Percentiles rank a stretch among this genome's conserved stretches.
phyloP scores from a whole-genome alignment of 1,284 basidiomycete species.

The Chalciporus sp. region DNA sequence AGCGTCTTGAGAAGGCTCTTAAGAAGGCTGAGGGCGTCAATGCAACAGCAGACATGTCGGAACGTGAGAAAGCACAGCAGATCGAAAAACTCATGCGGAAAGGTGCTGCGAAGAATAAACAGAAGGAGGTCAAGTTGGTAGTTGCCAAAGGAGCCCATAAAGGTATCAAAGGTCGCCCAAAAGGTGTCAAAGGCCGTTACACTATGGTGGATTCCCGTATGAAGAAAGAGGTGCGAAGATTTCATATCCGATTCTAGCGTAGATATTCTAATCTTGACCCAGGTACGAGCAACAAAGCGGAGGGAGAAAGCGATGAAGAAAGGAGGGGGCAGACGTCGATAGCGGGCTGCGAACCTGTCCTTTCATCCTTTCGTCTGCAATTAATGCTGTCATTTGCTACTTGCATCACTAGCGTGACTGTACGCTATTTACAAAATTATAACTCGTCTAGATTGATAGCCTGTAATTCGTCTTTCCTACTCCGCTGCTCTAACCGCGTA shows the following conservation, averaged over 20 bases:
- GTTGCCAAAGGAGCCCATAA: constrained; percentile 92
- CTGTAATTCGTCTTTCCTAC: constrained; percentile 12
- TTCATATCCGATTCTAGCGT: not conserved
- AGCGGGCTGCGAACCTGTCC: not conserved
- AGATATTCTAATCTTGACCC: constrained; percentile 9
- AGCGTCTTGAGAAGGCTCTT: constrained; percentile 89
- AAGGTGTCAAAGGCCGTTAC: constrained; percentile 93
- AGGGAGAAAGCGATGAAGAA: constrained; percentile 68
- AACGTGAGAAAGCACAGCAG: constrained; percentile 92
- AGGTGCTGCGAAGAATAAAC: constrained; percentile 72
- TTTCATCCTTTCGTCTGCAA: constrained; percentile 4
- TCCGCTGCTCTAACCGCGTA: constrained; percentile 22
- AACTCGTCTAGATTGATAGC: constrained; percentile 12
- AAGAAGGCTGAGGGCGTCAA: constrained; percentile 97
- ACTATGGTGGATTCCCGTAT: constrained; percentile 89
- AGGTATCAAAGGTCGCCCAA: constrained; percentile 92
- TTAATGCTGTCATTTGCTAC: not conserved
- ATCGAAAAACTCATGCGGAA: constrained; percentile 91
- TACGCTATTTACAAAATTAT: constrained; percentile 6
- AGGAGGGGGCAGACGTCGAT: constrained; percentile 42
- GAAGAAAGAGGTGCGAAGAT: constrained; percentile 73
- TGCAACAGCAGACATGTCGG: constrained; percentile 87
- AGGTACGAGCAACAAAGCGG: constrained; percentile 74
- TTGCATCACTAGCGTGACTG: not conserved
- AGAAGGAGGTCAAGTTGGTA: constrained; percentile 85